Evolutionary conservation across 2,329 filamentous ascomycete species (phyloP).

Genomic region (Talaromyces atroroseus): DNA sequence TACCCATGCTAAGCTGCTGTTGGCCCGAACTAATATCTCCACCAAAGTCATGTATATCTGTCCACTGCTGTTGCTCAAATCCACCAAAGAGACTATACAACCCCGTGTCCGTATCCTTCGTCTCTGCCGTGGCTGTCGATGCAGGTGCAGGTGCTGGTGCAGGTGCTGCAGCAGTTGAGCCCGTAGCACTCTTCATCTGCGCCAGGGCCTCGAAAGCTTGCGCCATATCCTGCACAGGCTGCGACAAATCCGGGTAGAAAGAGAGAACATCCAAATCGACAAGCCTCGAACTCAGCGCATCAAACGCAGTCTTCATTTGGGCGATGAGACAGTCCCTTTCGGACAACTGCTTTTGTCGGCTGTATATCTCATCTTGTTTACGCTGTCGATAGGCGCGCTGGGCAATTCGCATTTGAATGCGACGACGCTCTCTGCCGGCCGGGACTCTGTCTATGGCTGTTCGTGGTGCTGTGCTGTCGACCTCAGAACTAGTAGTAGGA

Average conservation of each 20-base stretch:
- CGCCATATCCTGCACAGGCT: constrained; percentile 1
- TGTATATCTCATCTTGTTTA: constrained; percentile 19
- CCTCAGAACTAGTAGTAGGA: not conserved
- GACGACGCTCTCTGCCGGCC: constrained; percentile 11
- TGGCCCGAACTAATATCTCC: not conserved
- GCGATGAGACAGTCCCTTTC: constrained; percentile 4
- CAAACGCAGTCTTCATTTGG: constrained; percentile 4
- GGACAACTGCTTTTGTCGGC: not conserved
- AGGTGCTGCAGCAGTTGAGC: not conserved
- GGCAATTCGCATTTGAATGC: constrained; percentile 17
- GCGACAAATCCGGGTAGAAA: constrained; percentile 1
- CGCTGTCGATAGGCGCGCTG: constrained; percentile 21
- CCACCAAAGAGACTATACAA: not conserved
- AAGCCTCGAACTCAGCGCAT: not conserved
- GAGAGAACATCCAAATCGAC: not conserved
- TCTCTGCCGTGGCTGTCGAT: no score
- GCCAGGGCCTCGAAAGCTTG: not conserved
- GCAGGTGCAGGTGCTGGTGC: no score
- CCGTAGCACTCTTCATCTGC: constrained; percentile 2
- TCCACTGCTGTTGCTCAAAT: not conserved
- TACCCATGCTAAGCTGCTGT: not conserved
- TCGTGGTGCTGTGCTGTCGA: not conserved
- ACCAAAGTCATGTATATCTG: not conserved
- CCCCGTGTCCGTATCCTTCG: no score
- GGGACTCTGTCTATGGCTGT: constrained; percentile 1